Evolutionary conservation across 176 grass and related monocot genomes (phyloP).

Genomic region (Paspalum notatum): DNA sequence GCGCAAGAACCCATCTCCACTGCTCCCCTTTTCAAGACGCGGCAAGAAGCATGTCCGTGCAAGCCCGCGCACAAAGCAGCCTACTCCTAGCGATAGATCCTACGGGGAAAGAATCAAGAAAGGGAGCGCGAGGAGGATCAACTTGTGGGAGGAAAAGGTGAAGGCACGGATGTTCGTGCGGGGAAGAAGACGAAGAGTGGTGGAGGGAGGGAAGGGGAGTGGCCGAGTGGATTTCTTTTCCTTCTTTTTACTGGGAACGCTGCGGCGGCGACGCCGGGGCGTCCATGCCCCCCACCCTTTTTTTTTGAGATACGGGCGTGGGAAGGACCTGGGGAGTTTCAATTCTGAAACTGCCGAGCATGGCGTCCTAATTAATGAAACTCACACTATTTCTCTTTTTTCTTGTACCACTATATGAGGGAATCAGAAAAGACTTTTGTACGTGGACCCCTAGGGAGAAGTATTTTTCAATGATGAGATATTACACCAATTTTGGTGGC

Average conservation of each 20-base stretch:
- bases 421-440: neutral
- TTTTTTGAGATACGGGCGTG: slow-evolving; percentile 36
- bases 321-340: neutral
- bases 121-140: neutral
- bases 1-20: slow-evolving; percentile 82
- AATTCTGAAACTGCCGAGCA: slow-evolving; percentile 1
- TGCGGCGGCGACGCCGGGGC: slow-evolving; percentile 32
- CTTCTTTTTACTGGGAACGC: slow-evolving; percentile 51
- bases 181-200: neutral
- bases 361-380: neutral
- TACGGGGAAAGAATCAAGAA: slow-evolving; percentile 29
- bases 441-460: neutral
- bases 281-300: slow-evolving; percentile 29
- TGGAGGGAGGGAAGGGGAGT: neutral
- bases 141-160: neutral
- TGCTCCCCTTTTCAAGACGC: slow-evolving; percentile 19
- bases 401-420: slow-evolving; percentile 16
- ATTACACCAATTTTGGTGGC: too few species aligned
- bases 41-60: neutral
- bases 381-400: neutral
- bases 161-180: slow-evolving; percentile 33
- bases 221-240: slow-evolving; percentile 21
- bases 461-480: neutral
- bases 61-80: neutral
- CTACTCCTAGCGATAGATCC: slow-evolving; percentile 21